Conservation (phyloP, 2,329 filamentous ascomycete species). For the Ophiostoma piceae region DNA sequence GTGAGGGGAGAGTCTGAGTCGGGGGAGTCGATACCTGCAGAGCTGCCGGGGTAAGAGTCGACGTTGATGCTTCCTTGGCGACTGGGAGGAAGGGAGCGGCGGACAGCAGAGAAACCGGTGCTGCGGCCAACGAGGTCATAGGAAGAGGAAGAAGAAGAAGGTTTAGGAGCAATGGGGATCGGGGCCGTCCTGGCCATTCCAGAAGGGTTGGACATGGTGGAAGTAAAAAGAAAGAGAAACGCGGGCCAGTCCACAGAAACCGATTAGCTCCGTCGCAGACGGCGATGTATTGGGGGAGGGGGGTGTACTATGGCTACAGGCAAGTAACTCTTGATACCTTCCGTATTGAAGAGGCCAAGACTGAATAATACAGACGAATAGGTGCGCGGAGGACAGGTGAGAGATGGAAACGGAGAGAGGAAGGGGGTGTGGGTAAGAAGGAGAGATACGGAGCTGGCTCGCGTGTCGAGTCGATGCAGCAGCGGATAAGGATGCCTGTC, state of each 20-base stretch:
- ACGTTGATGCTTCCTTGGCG: conserved; percentile 47
- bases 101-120: conserved; percentile 23
- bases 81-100: conserved; percentile 37
- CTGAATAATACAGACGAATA: background rate
- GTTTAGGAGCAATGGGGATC: conserved; percentile 61
- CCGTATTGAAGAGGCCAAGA: background rate
- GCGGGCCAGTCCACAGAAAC: conserved; percentile 2
- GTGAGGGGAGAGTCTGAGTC: conserved; percentile 45
- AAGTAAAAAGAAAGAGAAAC: conserved; percentile 26
- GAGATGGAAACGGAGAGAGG: conserved; percentile 13
- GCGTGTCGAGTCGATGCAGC: conserved; percentile 10
- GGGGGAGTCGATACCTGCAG: conserved; percentile 49
- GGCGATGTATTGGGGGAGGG: conserved; percentile 17
- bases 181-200: conserved; percentile 57
- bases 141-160: conserved; percentile 35
- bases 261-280: conserved; percentile 15
- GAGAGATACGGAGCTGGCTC: background rate
- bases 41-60: conserved; percentile 47
- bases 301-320: conserved; percentile 17
- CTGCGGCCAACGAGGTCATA: conserved; percentile 32
- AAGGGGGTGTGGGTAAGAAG: conserved; percentile 19
- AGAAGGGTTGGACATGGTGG: conserved; percentile 50
- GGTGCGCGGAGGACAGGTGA: conserved; percentile 12
- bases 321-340: background rate
- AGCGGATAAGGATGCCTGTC: background rate